Conservation (phyloP, 1,139 yeast species). For the Lizanozyma gosingica region DNA sequence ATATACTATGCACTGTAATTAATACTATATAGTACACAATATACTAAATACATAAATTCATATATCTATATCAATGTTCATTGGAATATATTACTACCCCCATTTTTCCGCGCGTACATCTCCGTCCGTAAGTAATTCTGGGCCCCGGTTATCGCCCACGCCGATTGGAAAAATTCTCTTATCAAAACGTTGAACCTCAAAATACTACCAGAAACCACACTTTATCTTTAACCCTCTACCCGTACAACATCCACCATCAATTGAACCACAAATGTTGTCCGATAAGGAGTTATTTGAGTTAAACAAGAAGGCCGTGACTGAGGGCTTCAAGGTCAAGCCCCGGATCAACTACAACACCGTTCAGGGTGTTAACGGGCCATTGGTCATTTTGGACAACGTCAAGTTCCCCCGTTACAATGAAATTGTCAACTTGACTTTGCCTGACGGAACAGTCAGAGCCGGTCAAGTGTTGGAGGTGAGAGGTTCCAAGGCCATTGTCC, state of each 20-base stretch:
- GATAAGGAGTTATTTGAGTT: constrained; percentile 61
- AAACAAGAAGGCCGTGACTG: constrained; percentile 85
- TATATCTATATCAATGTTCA: no score
- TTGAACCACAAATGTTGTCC: constrained; percentile 27
- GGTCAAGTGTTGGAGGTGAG: constrained; percentile 98
- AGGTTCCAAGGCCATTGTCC: constrained; percentile 95
- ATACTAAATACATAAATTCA: no score
- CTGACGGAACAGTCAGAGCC: constrained; percentile 89
- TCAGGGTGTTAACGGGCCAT: constrained; percentile 96
- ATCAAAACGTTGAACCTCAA: not conserved
- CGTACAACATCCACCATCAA: not conserved
- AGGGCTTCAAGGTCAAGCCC: constrained; percentile 85
- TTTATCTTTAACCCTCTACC: not conserved
- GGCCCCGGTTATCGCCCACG: not conserved
- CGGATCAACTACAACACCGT: constrained; percentile 91
- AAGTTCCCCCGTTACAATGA: constrained; percentile 95
- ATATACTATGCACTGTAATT: no score
- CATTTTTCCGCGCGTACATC: no score
- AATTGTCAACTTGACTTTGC: constrained; percentile 90
- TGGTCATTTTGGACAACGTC: constrained; percentile 91
- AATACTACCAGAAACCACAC: not conserved
- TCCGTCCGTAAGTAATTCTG: not conserved
- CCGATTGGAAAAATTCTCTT: constrained; percentile 3
- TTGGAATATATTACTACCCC: no score
- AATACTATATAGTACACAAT: no score